Evolutionary conservation across 805 yeast genomes (phyloP), one percentile per base, ranked within the genome.

Genomic region (Pichia cephalocereana): DNA sequence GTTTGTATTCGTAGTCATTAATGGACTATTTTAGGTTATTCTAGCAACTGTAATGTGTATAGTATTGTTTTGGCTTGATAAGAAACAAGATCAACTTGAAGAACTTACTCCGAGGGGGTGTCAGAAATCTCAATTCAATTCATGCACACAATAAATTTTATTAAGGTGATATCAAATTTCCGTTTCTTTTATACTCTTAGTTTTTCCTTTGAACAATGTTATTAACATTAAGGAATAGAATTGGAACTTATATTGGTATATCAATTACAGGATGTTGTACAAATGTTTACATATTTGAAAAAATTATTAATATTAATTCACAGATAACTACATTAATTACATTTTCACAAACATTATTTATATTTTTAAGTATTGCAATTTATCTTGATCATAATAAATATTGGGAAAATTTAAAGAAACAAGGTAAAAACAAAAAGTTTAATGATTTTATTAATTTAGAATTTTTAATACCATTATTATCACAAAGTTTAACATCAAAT

Each of bases 231-330:
- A 30, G 32, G 32, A 30, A 30, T 11, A 4, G 14, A 11, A 30
- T 30, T 30, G 32, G 32, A 30, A 7, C 32, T 2, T 30, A 30
- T 30, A 30, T 30, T 30, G 32, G 32, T 2, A 15, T 34, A 14
- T 34, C 37, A 34, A 34, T 34, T 34, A 15, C 18, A 15, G 37
- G 37, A 4, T 84, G 93, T 60, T 85, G 93, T 59, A 66, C 79
- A 32, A 85, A 82, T 60, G 89, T 82, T 30, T 67, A 76, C 49
- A 71, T 84, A 1, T 64, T 84, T 45, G 93, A 85, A 59, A 60
- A 69, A 27, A 64, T 83, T 17, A 62, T 82, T 2, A 59, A 61
- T 26, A 49, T 54, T 14, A 57, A 66, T 26, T 59, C 75, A 1
- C 44, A 59, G 59, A 41, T 57, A 9, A 83, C 84, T 3, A 67